A percentile compares a stretch with the other conserved stretches of the same genome.
These are phyloP conservation scores for Cladobotryum mycophilum DNA, from an alignment of 2,329 filamentous ascomycete species.

Conservation along the genomic window DNA sequence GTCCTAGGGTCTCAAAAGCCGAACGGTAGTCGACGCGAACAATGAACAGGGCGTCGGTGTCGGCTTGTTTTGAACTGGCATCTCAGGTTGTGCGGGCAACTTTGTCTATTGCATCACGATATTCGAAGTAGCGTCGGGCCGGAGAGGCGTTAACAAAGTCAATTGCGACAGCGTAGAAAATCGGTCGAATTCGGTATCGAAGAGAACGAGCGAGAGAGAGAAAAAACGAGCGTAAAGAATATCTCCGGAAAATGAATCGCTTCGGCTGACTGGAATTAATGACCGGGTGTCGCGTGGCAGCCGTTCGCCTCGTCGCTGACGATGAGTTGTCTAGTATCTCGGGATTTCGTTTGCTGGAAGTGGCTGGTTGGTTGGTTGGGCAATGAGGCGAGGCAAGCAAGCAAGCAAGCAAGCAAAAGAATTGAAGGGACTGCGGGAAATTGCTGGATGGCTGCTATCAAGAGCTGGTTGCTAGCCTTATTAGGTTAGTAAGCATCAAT, in stretches of 20 bases:
- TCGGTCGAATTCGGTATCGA: neutral
- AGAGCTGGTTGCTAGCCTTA: slow-evolving; percentile 19
- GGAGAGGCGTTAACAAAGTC: slow-evolving; percentile 5
- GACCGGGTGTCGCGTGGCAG: neutral
- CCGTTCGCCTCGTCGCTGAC: slow-evolving; percentile 11
- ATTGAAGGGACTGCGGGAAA: slow-evolving; percentile 26
- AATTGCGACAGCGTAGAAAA: slow-evolving; percentile 1
- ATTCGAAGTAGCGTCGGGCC: slow-evolving; percentile 13
- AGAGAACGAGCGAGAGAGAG: neutral
- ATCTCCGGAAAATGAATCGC: neutral
- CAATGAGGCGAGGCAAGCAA: neutral
- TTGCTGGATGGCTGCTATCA: slow-evolving; percentile 28
- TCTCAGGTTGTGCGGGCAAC: slow-evolving; percentile 20
- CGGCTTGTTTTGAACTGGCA: slow-evolving; percentile 19
- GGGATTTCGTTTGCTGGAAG: slow-evolving; percentile 5
- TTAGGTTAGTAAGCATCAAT: slow-evolving; percentile 11
- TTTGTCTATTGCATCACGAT: slow-evolving; percentile 23
- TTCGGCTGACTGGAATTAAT: no score
- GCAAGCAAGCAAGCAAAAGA: slow-evolving; percentile 14
- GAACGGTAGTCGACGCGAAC: slow-evolving; percentile 9
- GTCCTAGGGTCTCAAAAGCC: neutral
- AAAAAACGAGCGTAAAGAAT: neutral
- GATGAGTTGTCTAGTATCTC: slow-evolving; percentile 7
- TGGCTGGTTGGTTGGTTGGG: slow-evolving; percentile 4
- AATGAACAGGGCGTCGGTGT: slow-evolving; percentile 13